Evolutionary conservation across 2,329 filamentous ascomycete species (phyloP).

Genomic region (Didymella segeticola): DNA sequence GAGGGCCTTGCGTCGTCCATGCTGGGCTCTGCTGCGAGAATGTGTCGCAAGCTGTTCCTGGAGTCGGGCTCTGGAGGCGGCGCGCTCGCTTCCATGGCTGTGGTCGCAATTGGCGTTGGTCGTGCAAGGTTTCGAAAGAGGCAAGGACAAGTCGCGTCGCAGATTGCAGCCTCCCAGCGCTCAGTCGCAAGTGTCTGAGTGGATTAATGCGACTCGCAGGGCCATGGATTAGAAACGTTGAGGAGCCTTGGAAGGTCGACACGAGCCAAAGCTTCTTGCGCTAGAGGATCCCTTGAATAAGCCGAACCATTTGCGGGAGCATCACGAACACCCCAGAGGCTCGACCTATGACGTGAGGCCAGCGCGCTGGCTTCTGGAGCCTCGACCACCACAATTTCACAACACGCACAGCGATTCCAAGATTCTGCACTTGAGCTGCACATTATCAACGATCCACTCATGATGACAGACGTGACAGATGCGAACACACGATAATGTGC

Average conservation of each 20-base stretch:
- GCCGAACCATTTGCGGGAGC: conserved; percentile 14
- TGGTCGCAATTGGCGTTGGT: conserved; percentile 15
- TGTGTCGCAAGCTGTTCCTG: conserved; percentile 49
- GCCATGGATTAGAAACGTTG: conserved; percentile 15
- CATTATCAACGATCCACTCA: too few species aligned
- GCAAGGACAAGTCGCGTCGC: conserved; percentile 23
- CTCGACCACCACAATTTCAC: background rate
- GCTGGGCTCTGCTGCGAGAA: conserved; percentile 44
- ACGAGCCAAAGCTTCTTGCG: conserved; percentile 20
- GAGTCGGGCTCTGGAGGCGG: conserved; percentile 46
- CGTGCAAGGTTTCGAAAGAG: conserved; percentile 26
- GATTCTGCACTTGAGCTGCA: background rate
- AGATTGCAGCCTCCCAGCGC: conserved; percentile 10
- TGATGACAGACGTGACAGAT: too few species aligned
- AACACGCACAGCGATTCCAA: background rate
- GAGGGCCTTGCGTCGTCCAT: conserved; percentile 45
- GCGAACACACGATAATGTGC: too few species aligned
- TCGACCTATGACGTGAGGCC: conserved; percentile 12
- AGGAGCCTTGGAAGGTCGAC: conserved; percentile 13
- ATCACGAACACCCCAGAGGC: conserved; percentile 10
- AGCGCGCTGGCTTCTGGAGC: background rate
- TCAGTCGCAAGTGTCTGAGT: conserved; percentile 19
- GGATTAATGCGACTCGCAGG: conserved; percentile 9
- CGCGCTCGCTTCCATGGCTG: conserved; percentile 28
- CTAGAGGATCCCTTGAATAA: conserved; percentile 17